These are phyloP conservation scores for Comarum palustre DNA, from an alignment of 306 rosid genomes.

Conservation along the genomic window DNA sequence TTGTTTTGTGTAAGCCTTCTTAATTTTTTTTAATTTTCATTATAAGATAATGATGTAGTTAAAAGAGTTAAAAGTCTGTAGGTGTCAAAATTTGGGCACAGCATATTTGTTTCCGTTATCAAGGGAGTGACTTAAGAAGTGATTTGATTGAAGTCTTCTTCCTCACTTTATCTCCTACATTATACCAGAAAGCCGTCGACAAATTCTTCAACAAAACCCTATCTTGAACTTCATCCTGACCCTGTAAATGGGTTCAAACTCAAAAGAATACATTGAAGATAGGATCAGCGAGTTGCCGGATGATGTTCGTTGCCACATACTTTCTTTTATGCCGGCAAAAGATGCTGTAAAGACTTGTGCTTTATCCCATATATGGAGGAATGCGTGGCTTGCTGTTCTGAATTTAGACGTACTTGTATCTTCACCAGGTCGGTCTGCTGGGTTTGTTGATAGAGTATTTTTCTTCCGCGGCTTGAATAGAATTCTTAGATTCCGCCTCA, in stretches of 20 bases:
- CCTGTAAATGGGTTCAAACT: neutral
- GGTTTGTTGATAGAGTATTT: neutral
- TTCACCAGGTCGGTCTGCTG: neutral
- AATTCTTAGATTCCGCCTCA: neutral
- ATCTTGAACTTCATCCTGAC: too few species aligned
- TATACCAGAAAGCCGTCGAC: too few species aligned
- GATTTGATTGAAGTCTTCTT: too few species aligned
- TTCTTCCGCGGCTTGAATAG: neutral
- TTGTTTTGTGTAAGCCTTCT: too few species aligned
- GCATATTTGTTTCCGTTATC: too few species aligned
- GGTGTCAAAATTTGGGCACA: too few species aligned
- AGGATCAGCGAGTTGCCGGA: neutral
- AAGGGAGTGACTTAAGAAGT: too few species aligned
- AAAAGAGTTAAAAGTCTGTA: too few species aligned
- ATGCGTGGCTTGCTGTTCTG: neutral
- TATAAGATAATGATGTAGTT: too few species aligned
- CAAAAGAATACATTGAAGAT: conserved; percentile 1
- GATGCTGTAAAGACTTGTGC: neutral
- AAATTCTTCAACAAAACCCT: too few species aligned
- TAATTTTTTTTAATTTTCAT: too few species aligned
- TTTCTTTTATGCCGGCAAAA: neutral
- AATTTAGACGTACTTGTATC: neutral
- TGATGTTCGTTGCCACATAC: neutral
- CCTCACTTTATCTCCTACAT: too few species aligned
- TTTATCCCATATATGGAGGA: neutral